phyloP scores from a whole-genome alignment of 2,329 filamentous ascomycete genomes.

The Eurotiales sp. region DNA sequence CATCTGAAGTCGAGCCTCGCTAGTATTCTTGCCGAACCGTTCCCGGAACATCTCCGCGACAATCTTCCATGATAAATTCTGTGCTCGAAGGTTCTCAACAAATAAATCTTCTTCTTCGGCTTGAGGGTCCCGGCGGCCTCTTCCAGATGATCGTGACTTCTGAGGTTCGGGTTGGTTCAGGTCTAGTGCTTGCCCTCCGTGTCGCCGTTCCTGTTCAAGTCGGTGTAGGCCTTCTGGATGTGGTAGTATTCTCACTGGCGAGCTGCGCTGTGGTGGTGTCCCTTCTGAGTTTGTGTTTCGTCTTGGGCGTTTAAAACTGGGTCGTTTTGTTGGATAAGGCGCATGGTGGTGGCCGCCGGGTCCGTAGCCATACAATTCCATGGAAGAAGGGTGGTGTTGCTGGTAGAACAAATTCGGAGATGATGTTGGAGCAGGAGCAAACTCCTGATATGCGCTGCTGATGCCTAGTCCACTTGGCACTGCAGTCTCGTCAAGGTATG shows the following conservation, averaged over 20 bases:
- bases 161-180: conserved; percentile 21
- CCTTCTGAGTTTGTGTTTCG: conserved; percentile 20
- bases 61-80: conserved; percentile 36
- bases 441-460: conserved; percentile 28
- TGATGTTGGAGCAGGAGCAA: conserved; percentile 26
- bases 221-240: conserved; percentile 38
- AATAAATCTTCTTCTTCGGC: conserved; percentile 38
- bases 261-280: conserved; percentile 22
- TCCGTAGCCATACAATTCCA: conserved; percentile 18
- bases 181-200: conserved; percentile 22
- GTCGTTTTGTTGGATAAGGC: conserved; percentile 21
- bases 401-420: conserved; percentile 24
- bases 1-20: conserved; percentile 41
- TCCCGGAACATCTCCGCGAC: conserved; percentile 35
- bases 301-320: conserved; percentile 22
- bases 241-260: conserved; percentile 36
- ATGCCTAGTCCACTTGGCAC: conserved; percentile 37
- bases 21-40: conserved; percentile 35
- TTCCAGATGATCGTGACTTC: conserved; percentile 28
- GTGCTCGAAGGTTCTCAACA: conserved; percentile 34
- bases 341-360: conserved; percentile 20
- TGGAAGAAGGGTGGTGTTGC: conserved; percentile 14
- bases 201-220: conserved; percentile 33
- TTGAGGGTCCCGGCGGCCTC: conserved; percentile 34
- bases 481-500: conserved; percentile 30